A percentile compares a stretch with the other conserved stretches of the same genome.
phyloP scores from a whole-genome alignment of 176 grass and related monocot species.

The Raddia distichophylla region DNA sequence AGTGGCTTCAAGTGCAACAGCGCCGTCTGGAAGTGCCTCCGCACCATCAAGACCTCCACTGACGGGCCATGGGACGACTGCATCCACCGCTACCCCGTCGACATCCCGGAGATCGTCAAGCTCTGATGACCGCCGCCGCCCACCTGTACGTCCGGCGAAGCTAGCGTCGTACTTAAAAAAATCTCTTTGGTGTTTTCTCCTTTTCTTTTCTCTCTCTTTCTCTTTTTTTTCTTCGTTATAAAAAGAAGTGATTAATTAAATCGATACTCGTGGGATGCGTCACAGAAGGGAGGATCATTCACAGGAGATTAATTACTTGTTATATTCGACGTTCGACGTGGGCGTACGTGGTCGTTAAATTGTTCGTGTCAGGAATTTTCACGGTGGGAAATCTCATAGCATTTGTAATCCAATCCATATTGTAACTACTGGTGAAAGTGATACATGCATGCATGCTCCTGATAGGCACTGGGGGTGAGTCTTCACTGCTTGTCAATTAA shows the following conservation, averaged over 20 bases:
- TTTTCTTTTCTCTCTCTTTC: not conserved
- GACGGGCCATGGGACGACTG: slow-evolving; percentile 81
- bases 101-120: slow-evolving; percentile 83
- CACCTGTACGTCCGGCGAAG: slow-evolving; percentile 42
- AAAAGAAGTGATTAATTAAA: slow-evolving; percentile 9
- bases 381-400: not conserved
- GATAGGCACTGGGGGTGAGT: not conserved
- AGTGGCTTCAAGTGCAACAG: slow-evolving; percentile 97
- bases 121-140: slow-evolving; percentile 39
- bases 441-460: slow-evolving; percentile 20
- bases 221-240: not conserved
- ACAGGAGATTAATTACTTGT: slow-evolving; percentile 35
- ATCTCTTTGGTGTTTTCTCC: not conserved
- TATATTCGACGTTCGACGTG: slow-evolving; percentile 22
- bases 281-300: slow-evolving; percentile 37
- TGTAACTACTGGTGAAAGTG: slow-evolving; percentile 42
- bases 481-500: slow-evolving; percentile 3
- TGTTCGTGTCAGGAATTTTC: not conserved
- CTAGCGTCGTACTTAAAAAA: slow-evolving; percentile 7
- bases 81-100: slow-evolving; percentile 73
- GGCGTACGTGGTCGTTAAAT: slow-evolving; percentile 19
- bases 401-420: slow-evolving; percentile 46
- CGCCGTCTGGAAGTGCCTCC: slow-evolving; percentile 91
- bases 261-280: slow-evolving; percentile 33
- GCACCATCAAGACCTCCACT: slow-evolving; percentile 57